These are phyloP conservation scores for Bacidia gigantensis DNA, from an alignment of 495 filamentous ascomycete genomes.

Conservation along the genomic window DNA sequence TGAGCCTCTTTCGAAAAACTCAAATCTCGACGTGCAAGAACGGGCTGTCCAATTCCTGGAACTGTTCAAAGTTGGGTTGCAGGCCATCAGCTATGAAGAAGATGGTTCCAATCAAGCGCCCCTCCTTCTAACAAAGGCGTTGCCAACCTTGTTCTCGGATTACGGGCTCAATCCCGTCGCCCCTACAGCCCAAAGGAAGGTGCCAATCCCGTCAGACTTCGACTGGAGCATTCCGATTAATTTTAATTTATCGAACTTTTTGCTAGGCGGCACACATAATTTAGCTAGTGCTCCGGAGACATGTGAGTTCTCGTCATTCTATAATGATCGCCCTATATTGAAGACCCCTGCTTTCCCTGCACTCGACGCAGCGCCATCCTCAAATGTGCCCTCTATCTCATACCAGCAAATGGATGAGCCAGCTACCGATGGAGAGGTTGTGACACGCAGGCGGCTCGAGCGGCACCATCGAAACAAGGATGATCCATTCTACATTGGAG, in stretches of 20 bases:
- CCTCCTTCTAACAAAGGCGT: constrained; percentile 68
- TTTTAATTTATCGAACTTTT: constrained; percentile 46
- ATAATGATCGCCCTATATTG: constrained; percentile 37
- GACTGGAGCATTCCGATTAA: constrained; percentile 74
- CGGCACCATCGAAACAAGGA: constrained; percentile 69
- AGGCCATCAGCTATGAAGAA: constrained; percentile 56
- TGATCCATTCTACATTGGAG: constrained; percentile 86
- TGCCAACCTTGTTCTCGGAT: constrained; percentile 73
- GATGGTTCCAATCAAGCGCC: constrained; percentile 50
- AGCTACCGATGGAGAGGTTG: constrained; percentile 47
- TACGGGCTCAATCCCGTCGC: constrained; percentile 88
- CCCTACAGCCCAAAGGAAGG: constrained; percentile 66
- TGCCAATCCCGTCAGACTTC: constrained; percentile 60
- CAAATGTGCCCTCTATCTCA: constrained; percentile 35
- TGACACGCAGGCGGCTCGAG: constrained; percentile 50
- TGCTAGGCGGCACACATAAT: constrained; percentile 44
- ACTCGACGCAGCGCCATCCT: constrained; percentile 24
- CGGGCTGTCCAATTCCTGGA: constrained; percentile 85
- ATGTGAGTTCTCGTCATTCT: constrained; percentile 60
- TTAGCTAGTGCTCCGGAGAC: constrained; percentile 35
- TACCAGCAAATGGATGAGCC: constrained; percentile 54
- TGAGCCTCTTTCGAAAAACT: constrained; percentile 62
- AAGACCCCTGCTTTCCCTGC: constrained; percentile 16
- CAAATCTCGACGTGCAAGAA: constrained; percentile 90
- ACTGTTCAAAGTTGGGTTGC: constrained; percentile 67